Base-by-base conservation (phyloP, 2,329 filamentous ascomycete species). In the Colletotrichum gloeosporioides region DNA sequence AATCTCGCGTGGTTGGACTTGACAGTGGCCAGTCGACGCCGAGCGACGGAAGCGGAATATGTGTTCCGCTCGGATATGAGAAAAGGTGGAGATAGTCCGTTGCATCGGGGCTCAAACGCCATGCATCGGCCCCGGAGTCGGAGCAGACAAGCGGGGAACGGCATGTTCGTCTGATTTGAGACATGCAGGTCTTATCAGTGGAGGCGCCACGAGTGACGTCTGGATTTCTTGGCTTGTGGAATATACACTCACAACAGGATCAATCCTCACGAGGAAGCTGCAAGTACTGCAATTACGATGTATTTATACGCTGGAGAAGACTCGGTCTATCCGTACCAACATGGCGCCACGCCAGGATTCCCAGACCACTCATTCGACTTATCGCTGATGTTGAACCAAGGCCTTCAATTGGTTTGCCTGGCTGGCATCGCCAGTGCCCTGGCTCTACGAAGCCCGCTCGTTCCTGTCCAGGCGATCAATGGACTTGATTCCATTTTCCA, bases 211-310 rank as follows among this genome's bases (percentile, higher is more conserved):
- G n/a, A 49, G 18, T 49, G 44, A 49, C 44, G 44, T 49, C 44
- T 49, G 0, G n/a, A 49, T 49, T 49, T 0, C 44, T 49, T 49
- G n/a, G 44, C 44, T 22, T 13, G 10, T 49, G 6, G n/a, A 22
- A 49, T 7, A 49, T 22, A 22, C 44, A 22, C 44, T n/a, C 6
- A 49, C 44, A 49, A 4, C 44, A 49, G 10, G 9, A 49, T 22
- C n/a, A 49, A n/a, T n/a, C n/a, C 6, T 49, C 44, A 49, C 18
- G 18, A 22, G 0, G 9, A 0, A 22, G n/a, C 13, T 22, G 18
- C 44, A 49, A 49, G 10, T 6, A 49, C 10, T 49, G 6, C 44
- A 22, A 22, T 4, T 1, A 22, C 44, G 44, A 49, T 49, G 44
- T 22, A 49, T 49, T 22, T 49, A 49, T 49, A 49, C 2, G 3